Evolutionary conservation across 2,329 filamentous ascomycete genomes (phyloP).

Genomic region (Phialophora expanda): DNA sequence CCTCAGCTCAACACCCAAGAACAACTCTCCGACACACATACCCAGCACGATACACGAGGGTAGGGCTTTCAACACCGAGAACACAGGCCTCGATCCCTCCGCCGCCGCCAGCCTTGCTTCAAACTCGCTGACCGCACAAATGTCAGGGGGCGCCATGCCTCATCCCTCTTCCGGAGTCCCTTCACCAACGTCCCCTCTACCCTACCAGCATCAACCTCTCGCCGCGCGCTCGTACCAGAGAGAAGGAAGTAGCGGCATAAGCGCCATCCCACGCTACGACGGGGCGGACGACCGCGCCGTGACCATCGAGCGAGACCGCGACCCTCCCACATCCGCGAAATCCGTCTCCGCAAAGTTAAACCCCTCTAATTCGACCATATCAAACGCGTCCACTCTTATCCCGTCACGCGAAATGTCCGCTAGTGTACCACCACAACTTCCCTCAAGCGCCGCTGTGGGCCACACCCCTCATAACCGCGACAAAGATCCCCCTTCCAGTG

Average conservation of each 20-base stretch:
- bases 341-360: slow-evolving; percentile 35
- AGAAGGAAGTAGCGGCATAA: slow-evolving; percentile 38
- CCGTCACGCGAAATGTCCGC: slow-evolving; percentile 37
- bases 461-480: slow-evolving; percentile 22
- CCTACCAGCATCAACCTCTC: slow-evolving; percentile 50
- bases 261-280: slow-evolving; percentile 45
- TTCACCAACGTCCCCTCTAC: slow-evolving; percentile 52
- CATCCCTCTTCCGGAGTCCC: slow-evolving; percentile 52
- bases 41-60: slow-evolving; percentile 69
- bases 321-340: slow-evolving; percentile 40
- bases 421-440: slow-evolving; percentile 35
- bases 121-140: slow-evolving; percentile 68
- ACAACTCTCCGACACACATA: slow-evolving; percentile 73
- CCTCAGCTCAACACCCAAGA: slow-evolving; percentile 72
- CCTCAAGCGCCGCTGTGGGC: slow-evolving; percentile 34
- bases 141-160: slow-evolving; percentile 70
- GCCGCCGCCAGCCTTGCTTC: slow-evolving; percentile 72
- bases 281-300: slow-evolving; percentile 46
- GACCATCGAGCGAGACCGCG: slow-evolving; percentile 43
- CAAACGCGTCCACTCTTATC: slow-evolving; percentile 37
- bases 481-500: slow-evolving; percentile 4
- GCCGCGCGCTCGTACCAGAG: slow-evolving; percentile 53
- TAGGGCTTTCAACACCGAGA: slow-evolving; percentile 58
- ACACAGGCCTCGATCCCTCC: slow-evolving; percentile 66
- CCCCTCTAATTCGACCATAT: slow-evolving; percentile 34